phyloP scores from a whole-genome alignment of 1,284 basidiomycete genomes.

The Cryptococcus deneoformans region DNA sequence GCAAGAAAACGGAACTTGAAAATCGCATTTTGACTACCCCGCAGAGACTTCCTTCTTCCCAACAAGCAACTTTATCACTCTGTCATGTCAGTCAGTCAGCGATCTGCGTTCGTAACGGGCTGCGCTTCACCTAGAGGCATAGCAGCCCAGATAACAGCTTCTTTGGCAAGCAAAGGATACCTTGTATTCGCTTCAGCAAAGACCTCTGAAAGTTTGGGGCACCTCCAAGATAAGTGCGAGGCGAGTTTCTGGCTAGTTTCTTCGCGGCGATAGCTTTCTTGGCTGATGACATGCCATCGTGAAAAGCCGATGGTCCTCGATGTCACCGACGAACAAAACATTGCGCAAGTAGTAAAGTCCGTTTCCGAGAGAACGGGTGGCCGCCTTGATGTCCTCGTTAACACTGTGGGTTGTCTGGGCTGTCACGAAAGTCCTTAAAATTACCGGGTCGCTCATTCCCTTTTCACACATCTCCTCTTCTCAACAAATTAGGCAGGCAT shows the following conservation, averaged over 20 bases:
- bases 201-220: conserved; percentile 7
- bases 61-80: too few species aligned
- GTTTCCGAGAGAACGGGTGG: conserved; percentile 4
- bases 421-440: not conserved
- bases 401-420: conserved; percentile 9
- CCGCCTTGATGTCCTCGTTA: conserved; percentile 14
- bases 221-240: conserved; percentile 6
- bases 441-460: not conserved
- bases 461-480: too few species aligned
- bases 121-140: conserved; percentile 19
- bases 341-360: conserved; percentile 1
- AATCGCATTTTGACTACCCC: too few species aligned
- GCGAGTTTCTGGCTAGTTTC: too few species aligned
- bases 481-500: not conserved
- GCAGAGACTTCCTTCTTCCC: too few species aligned
- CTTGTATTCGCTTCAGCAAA: conserved; percentile 19
- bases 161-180: conserved; percentile 9
- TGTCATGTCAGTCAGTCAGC: not conserved
- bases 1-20: too few species aligned
- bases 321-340: conserved; percentile 6
- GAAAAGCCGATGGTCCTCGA: conserved; percentile 7
- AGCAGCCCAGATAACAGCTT: conserved; percentile 10
- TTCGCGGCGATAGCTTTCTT: too few species aligned
- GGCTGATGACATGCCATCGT: not conserved
- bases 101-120: conserved; percentile 14